A percentile compares a stretch with the other conserved stretches of the same genome.
Conservation (phyloP, 192 early-diverging fungal genomes). For the Coemansia sp. region DNA sequence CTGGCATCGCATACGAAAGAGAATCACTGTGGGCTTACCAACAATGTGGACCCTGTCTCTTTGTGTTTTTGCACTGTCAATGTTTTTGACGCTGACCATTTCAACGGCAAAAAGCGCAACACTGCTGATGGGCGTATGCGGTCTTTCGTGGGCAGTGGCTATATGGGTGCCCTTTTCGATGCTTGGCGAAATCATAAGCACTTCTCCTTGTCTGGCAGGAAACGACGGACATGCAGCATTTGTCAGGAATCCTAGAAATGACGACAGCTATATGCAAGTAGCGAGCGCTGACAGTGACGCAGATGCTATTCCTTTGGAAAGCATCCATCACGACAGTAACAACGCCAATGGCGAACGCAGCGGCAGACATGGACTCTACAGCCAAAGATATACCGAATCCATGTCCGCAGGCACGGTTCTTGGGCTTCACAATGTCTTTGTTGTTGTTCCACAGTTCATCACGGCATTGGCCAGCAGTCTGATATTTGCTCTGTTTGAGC, state of each 20-base stretch:
- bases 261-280: constrained; percentile 25
- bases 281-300: not conserved
- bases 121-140: constrained; percentile 67
- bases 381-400: not conserved
- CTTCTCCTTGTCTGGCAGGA: not conserved
- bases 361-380: not conserved
- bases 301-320: constrained; percentile 33
- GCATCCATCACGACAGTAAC: not conserved
- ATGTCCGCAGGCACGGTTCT: constrained; percentile 75
- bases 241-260: not conserved
- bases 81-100: constrained; percentile 69
- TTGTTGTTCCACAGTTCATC: constrained; percentile 90
- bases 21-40: constrained; percentile 36
- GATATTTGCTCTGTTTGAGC: constrained; percentile 70
- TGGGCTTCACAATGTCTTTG: constrained; percentile 95
- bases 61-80: constrained; percentile 62
- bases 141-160: constrained; percentile 85
- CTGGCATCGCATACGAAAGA: constrained; percentile 12
- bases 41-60: constrained; percentile 74
- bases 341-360: not conserved
- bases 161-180: constrained; percentile 94
- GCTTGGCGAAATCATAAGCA: constrained; percentile 65
- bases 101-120: constrained; percentile 61
- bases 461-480: constrained; percentile 75
- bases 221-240: not conserved